Percentiles rank a stretch among this genome's conserved stretches.
Evolutionary conservation across 1,284 basidiomycete species (phyloP).

Genomic region (Phylloporus sp.): DNA sequence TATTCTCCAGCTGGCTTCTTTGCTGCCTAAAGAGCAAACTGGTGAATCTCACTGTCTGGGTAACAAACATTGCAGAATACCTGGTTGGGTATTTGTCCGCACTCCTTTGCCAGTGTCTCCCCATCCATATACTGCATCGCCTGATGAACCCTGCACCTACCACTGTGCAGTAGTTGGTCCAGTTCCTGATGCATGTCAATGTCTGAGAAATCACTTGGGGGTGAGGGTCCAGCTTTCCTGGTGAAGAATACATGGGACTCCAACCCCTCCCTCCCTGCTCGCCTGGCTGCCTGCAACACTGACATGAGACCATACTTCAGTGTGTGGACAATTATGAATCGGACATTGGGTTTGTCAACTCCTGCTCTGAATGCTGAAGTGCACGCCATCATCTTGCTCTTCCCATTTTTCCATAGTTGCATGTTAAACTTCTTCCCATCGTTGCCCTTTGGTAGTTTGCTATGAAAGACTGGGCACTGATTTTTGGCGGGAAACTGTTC

Average conservation of each 20-base stretch:
- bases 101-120: no score
- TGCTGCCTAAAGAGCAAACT: no score
- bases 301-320: not conserved
- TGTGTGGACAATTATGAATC: not conserved
- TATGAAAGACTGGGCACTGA: slow-evolving; percentile 6
- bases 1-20: no score
- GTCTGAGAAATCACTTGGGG: no score
- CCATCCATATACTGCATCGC: no score
- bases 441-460: not conserved
- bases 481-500: not conserved
- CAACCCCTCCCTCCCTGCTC: slow-evolving; percentile 9
- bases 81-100: no score
- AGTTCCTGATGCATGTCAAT: no score
- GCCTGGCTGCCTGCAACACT: not conserved
- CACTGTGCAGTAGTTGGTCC: no score
- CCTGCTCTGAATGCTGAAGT: slow-evolving; percentile 1
- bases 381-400: slow-evolving; percentile 9
- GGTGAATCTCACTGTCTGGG: no score
- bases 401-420: not conserved
- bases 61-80: no score
- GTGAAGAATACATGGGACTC: slow-evolving; percentile 12
- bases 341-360: slow-evolving; percentile 2
- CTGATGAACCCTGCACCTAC: no score
- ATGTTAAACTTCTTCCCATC: not conserved
- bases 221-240: not conserved